A percentile compares a stretch with the other conserved stretches of the same genome.
These are phyloP conservation scores for Heterobasidion annosum DNA, from an alignment of 1,284 basidiomycete genomes.

Conservation along the genomic window DNA sequence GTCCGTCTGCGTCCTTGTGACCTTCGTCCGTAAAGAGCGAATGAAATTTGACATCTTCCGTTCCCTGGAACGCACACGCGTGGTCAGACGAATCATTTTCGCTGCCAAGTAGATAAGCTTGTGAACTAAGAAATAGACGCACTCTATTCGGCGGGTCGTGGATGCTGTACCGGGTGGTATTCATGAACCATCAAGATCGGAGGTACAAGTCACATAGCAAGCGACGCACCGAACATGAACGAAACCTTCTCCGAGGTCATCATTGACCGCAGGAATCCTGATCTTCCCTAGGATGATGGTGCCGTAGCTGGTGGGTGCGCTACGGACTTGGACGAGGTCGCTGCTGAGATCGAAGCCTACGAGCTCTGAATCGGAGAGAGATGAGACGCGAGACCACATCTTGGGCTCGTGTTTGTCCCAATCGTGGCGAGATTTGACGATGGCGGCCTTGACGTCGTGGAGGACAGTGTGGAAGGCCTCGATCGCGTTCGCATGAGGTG, in stretches of 20 bases:
- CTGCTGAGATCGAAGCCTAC: slow-evolving; percentile 40
- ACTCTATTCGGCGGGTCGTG: slow-evolving; percentile 70
- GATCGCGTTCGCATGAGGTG: slow-evolving; percentile 46
- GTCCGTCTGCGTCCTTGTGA: slow-evolving; percentile 38
- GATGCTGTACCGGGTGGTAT: slow-evolving; percentile 28
- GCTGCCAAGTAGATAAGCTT: slow-evolving; percentile 1
- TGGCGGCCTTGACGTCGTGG: slow-evolving; percentile 48
- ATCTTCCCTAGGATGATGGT: slow-evolving; percentile 71
- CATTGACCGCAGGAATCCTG: slow-evolving; percentile 55
- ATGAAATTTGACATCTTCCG: slow-evolving; percentile 59
- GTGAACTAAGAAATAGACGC: slow-evolving; percentile 12
- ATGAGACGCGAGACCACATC: slow-evolving; percentile 59
- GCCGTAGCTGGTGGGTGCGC: slow-evolving; percentile 47
- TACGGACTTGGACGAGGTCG: slow-evolving; percentile 50
- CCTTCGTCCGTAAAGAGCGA: slow-evolving; percentile 64
- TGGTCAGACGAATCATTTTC: background rate
- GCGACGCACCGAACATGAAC: slow-evolving; percentile 61
- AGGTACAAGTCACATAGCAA: background rate
- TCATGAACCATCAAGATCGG: background rate
- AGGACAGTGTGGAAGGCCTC: slow-evolving; percentile 53
- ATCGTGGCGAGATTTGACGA: slow-evolving; percentile 51
- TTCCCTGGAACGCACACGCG: slow-evolving; percentile 37
- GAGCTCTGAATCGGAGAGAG: slow-evolving; percentile 44
- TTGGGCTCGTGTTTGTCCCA: slow-evolving; percentile 67
- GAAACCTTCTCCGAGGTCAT: slow-evolving; percentile 54